These are phyloP conservation scores for Klebsormidium nitens DNA, from an alignment of 139 green algal genomes.

Conservation along the genomic window DNA sequence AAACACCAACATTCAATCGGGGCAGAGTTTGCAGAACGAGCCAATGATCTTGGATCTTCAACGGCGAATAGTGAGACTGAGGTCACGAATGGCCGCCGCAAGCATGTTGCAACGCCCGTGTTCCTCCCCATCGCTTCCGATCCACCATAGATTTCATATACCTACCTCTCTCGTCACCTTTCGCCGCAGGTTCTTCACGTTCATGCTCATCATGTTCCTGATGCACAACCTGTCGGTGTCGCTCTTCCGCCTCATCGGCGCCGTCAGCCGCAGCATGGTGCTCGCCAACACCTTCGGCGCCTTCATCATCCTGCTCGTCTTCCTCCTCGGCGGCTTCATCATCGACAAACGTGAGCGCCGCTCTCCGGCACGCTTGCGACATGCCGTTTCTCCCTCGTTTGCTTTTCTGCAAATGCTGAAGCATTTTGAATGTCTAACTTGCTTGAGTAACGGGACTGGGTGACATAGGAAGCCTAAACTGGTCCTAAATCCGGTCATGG, in stretches of 20 bases:
- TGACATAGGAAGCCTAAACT: not conserved
- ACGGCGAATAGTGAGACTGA: too few species aligned
- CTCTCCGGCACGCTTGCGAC: not conserved
- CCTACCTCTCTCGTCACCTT: not conserved
- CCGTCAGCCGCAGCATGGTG: not conserved
- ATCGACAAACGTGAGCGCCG: not conserved
- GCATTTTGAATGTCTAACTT: not conserved
- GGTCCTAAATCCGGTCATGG: not conserved
- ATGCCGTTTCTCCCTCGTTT: not conserved
- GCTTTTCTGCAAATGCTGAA: not conserved
- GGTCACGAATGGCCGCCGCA: not conserved
- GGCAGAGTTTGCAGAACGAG: too few species aligned
- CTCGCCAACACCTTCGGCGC: not conserved
- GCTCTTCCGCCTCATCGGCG: not conserved
- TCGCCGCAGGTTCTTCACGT: slow-evolving; percentile 9
- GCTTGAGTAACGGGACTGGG: not conserved
- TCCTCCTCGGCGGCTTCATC: not conserved
- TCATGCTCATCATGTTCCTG: not conserved
- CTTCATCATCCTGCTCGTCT: not conserved
- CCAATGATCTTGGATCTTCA: too few species aligned
- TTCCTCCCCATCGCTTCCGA: not conserved
- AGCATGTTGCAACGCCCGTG: not conserved
- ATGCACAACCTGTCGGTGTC: not conserved
- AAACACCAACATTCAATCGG: not conserved
- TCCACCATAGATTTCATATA: not conserved